Base-by-base conservation (phyloP, 108 stramenopile species). In the Nannochloropsis gaditana region DNA sequence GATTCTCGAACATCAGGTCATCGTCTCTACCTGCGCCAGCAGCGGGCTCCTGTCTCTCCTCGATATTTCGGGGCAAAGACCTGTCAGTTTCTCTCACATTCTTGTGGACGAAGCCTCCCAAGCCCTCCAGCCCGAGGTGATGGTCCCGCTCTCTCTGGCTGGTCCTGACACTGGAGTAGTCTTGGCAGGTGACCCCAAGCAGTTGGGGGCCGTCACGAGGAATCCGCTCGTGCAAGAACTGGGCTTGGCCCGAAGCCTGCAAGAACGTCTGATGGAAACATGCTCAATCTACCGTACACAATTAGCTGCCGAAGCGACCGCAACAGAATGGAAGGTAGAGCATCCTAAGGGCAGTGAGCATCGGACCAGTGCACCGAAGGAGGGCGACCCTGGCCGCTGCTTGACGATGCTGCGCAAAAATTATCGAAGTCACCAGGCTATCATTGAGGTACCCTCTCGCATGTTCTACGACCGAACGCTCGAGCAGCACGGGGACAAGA, bases 401-500 rank as follows among this genome's bases (percentile, higher is more conserved):
- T 42, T 93, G 9, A 93, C 93, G 42, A 89, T 90, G 59, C 86
- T 94, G 17, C 89, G 92, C 10, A 50, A 82, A 15, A 93, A 94
- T 86, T 93, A 93, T 84, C 93, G 94, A 9, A 92, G 91, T 3
- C 94, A 94, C 84, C 92, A 92, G 2, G 45, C 79, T 1, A 93
- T 94, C 50, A 79, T 94, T 43, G 87, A 91, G 79, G 73, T 94
- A 11, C 92, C 93, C 19, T 92, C 91, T 81, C 87, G 90, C 81
- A 84, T 89, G 73, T 93, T 93, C 82, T 93, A 93, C 85, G 80
- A 91, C 17, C 86, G 86, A 41, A 89, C 93, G 44, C 87, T 93
- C 1, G 59, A 89, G n/a, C 83, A 84, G 10, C 43, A 84, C 42
- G 92, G 89, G 11, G 93, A 94, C 43, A 45, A 80, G 5, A 6